These are phyloP conservation scores for Dicorynia guianensis DNA, from an alignment of 306 rosid species.

Conservation along the genomic window DNA sequence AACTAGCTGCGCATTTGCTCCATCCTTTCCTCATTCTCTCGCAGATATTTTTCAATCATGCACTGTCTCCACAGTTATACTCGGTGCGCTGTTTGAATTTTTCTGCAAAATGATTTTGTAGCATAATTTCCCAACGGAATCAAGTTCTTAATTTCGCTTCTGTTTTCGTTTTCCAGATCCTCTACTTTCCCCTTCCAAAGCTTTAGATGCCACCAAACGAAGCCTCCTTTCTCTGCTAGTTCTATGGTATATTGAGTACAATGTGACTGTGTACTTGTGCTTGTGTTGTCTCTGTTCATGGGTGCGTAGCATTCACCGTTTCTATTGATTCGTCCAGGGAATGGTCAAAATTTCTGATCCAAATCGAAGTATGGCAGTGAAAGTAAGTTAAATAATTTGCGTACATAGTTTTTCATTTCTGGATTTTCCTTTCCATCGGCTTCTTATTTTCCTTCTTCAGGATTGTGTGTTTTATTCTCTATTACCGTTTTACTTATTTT, in stretches of 20 bases:
- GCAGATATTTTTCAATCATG: conserved; percentile 49
- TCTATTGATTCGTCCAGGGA: conserved; percentile 47
- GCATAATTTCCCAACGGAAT: not conserved
- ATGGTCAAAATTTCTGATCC: conserved; percentile 45
- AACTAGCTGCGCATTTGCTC: not conserved
- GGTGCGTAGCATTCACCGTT: conserved; percentile 17
- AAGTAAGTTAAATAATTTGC: conserved; percentile 52
- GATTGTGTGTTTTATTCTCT: not conserved
- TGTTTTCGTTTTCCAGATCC: conserved; percentile 53
- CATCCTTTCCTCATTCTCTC: too few relatives aligned
- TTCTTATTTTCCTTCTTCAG: not conserved
- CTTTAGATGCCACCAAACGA: conserved; percentile 49
- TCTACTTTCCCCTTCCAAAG: conserved; percentile 55
- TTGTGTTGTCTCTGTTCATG: not conserved
- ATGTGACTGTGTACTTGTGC: not conserved
- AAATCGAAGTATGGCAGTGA: conserved; percentile 56
- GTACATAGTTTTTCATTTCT: not conserved
- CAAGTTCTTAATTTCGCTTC: not conserved
- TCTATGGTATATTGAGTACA: conserved; percentile 49
- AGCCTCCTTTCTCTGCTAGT: conserved; percentile 32
- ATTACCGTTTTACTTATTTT: too few relatives aligned
- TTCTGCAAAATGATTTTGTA: not conserved
- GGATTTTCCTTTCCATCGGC: not conserved
- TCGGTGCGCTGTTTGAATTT: conserved; percentile 44
- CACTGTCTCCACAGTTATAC: conserved; percentile 70